Conservation (phyloP, 2,329 filamentous ascomycete genomes). For the Botrytis byssoidea region DNA sequence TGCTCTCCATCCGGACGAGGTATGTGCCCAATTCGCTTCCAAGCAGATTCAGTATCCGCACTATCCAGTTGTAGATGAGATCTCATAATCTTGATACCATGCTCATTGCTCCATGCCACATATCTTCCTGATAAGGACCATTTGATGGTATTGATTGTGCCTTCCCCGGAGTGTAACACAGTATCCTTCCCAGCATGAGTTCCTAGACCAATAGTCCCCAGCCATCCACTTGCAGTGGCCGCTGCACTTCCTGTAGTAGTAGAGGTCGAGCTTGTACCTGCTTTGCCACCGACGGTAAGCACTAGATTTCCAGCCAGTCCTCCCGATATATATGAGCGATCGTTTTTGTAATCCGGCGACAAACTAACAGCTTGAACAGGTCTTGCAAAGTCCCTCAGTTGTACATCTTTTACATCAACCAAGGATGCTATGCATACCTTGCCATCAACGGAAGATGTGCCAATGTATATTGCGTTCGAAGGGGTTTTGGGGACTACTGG, state of each 20-base stretch:
- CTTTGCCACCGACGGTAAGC: constrained; percentile 75
- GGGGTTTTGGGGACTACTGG: constrained; percentile 66
- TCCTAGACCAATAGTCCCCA: constrained; percentile 82
- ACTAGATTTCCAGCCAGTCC: constrained; percentile 86
- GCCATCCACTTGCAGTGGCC: constrained; percentile 83
- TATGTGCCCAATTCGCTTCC: constrained; percentile 92
- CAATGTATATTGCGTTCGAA: constrained; percentile 90
- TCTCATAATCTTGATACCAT: constrained; percentile 97
- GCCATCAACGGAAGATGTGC: constrained; percentile 90
- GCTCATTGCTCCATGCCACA: constrained; percentile 93
- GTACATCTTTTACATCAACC: constrained; percentile 83
- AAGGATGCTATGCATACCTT: constrained; percentile 91
- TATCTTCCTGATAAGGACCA: constrained; percentile 94
- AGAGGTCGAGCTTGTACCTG: constrained; percentile 76
- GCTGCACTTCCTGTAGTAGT: constrained; percentile 82
- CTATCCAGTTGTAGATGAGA: constrained; percentile 79
- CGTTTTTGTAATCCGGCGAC: constrained; percentile 91
- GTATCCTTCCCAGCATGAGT: constrained; percentile 78
- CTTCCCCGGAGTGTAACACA: constrained; percentile 87
- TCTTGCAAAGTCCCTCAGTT: constrained; percentile 87
- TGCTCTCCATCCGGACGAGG: constrained; percentile 81
- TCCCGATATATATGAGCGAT: constrained; percentile 86
- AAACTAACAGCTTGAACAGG: constrained; percentile 89
- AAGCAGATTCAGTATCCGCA: constrained; percentile 75
- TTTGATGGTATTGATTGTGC: constrained; percentile 84